These are phyloP conservation scores for Fusarium illudens DNA, from an alignment of 2,329 filamentous ascomycete genomes.

Conservation along the genomic window DNA sequence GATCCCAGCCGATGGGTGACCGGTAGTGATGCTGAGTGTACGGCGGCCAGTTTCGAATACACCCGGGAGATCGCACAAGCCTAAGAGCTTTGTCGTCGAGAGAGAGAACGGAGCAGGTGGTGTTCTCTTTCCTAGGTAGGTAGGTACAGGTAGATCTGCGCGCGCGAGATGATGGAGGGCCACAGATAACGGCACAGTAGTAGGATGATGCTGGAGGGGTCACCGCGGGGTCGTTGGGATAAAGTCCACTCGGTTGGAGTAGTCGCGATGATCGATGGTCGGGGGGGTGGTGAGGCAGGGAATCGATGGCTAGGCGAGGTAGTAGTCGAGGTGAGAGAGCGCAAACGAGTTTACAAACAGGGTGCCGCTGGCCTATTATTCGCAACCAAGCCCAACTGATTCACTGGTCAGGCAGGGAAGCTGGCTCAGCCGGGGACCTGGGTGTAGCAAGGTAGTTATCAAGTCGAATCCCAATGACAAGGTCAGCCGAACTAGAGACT, in stretches of 20 bases:
- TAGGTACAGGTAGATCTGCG: background rate
- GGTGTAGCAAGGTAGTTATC: constrained; percentile 43
- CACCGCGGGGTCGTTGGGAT: constrained; percentile 39
- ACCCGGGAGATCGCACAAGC: constrained; percentile 12
- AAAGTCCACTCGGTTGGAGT: constrained; percentile 37
- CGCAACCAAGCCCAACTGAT: constrained; percentile 37
- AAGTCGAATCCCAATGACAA: constrained; percentile 43
- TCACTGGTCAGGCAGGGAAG: constrained; percentile 43
- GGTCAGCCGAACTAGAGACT: constrained; percentile 40
- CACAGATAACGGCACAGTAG: constrained; percentile 9
- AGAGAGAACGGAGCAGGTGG: background rate
- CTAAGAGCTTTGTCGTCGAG: constrained; percentile 15
- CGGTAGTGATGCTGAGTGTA: constrained; percentile 51
- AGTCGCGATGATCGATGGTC: constrained; percentile 40
- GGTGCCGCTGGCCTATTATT: constrained; percentile 43
- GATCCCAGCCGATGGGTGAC: constrained; percentile 71
- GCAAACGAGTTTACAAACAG: constrained; percentile 37
- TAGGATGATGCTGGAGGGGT: constrained; percentile 37
- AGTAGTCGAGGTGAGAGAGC: constrained; percentile 38
- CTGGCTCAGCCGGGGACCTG: constrained; percentile 43
- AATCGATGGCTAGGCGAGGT: constrained; percentile 38
- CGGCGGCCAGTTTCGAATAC: constrained; percentile 38
- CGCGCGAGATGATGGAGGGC: constrained; percentile 11
- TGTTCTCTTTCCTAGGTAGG: background rate
- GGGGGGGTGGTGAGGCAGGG: constrained; percentile 38